Conservation (phyloP, 371 early-diverging fungal genomes). For the Capniomyces stellatus region DNA sequence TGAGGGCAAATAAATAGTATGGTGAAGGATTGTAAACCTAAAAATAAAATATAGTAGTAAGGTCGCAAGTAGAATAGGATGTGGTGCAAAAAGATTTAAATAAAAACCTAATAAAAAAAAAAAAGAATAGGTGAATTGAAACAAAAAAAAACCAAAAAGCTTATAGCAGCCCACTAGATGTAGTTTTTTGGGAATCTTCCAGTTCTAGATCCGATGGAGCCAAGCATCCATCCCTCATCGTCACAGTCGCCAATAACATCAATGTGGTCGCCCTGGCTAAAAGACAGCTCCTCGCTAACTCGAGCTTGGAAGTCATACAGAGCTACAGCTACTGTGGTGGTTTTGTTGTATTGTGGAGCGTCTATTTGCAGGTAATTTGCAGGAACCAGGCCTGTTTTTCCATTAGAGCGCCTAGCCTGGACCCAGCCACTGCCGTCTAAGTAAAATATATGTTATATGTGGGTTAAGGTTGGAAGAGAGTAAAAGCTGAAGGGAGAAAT, state of each 20-base stretch:
- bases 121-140: too few relatives aligned
- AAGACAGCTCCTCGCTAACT: constrained; percentile 31
- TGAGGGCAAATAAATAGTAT: too few relatives aligned
- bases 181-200: constrained; percentile 76
- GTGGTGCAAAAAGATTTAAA: too few relatives aligned
- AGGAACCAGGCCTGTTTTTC: constrained; percentile 48
- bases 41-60: too few relatives aligned
- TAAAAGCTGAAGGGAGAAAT: too few relatives aligned
- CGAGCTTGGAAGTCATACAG: constrained; percentile 35
- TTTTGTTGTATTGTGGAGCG: not conserved
- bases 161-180: constrained; percentile 19
- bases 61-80: too few relatives aligned
- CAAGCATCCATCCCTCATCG: constrained; percentile 56
- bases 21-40: too few relatives aligned
- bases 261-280: constrained; percentile 32
- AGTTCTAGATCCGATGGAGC: constrained; percentile 36
- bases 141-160: not conserved
- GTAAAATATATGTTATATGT: constrained; percentile 1
- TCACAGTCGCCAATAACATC: constrained; percentile 26
- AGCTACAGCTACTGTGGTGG: constrained; percentile 15
- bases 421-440: constrained; percentile 70
- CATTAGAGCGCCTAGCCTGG: constrained; percentile 27
- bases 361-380: constrained; percentile 39
- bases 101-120: too few relatives aligned
- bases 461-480: not conserved